These are phyloP conservation scores for Silene vulgaris DNA, from an alignment of 179 eudicot genomes.

Conservation along the genomic window DNA sequence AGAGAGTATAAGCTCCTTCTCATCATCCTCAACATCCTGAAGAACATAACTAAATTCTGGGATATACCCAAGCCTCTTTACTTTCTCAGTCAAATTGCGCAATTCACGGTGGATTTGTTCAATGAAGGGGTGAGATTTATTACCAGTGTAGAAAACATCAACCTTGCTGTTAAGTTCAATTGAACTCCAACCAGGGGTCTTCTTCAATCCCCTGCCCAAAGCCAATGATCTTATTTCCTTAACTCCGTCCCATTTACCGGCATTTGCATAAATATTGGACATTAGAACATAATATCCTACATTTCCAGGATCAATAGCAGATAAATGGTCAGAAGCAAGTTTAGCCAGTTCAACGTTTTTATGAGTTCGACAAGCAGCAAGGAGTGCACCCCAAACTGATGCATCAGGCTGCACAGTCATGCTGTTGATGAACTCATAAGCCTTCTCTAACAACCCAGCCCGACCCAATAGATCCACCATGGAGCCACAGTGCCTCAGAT, in stretches of 20 bases:
- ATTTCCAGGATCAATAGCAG: conserved; percentile 46
- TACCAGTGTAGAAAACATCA: conserved; percentile 43
- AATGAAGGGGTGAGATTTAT: conserved; percentile 40
- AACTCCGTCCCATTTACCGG: conserved; percentile 51
- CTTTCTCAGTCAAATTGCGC: conserved; percentile 31
- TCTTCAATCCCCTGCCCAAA: conserved; percentile 42
- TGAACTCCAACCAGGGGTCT: conserved; percentile 64
- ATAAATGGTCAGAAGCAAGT: conserved; percentile 48
- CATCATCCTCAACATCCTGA: conserved; percentile 58
- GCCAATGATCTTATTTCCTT: conserved; percentile 46
- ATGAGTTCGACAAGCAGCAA: conserved; percentile 72
- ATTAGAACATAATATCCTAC: conserved; percentile 48
- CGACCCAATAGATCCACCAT: conserved; percentile 83
- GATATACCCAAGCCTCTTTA: conserved; percentile 43
- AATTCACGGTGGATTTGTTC: conserved; percentile 39
- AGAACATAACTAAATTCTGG: conserved; percentile 45
- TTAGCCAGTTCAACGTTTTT: conserved; percentile 58
- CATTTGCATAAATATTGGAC: conserved; percentile 49
- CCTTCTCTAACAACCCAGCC: conserved; percentile 54
- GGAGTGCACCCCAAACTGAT: conserved; percentile 87
- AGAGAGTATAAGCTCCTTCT: conserved; percentile 45
- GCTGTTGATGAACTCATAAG: conserved; percentile 46
- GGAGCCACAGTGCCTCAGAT: conserved; percentile 56
- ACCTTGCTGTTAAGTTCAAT: conserved; percentile 34
- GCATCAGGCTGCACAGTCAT: conserved; percentile 66